Evolutionary conservation across 2,329 filamentous ascomycete genomes (phyloP), one percentile per base, ranked within the genome.

Genomic region (Coniosporium tulheliwenetii): DNA sequence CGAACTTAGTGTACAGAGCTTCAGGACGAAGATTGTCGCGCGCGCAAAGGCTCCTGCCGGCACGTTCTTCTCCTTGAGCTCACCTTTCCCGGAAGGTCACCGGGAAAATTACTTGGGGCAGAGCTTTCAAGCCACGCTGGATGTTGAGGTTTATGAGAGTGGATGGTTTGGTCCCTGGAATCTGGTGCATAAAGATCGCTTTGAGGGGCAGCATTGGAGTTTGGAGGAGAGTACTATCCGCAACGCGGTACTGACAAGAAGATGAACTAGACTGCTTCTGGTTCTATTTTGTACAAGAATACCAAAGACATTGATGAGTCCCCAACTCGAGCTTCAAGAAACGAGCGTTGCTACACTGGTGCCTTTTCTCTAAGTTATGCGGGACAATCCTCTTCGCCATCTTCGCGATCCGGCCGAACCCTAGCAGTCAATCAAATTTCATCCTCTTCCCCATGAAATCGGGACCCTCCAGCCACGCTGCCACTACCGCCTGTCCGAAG

Each of bases 161-260:
- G 47, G 52, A 5, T 59, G 59, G 50, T 55, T 61, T 15, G 50
- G 57, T 3, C 51, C 51, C 26, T 70, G 66, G 66, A 53, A 49
- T 39, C 45, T 61, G 44, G 47, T 65, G 1, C 51, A 54, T 38
- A 55, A 53, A 43, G 63, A 65, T 38, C 49, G 40, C 35, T 69
- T 68, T 45, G 57, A 64, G 38, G 50, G 9, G 63, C 55, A 19
- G 65, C 65, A 51, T 43, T 71, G 42, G 67, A 70, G 44, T 70
- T 69, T 55, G 67, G 66, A 1, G 67, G 63, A 0, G 62, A 50
- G 1, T 70, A 65, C 47, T 69, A 66, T 52, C 58, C 59, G 5
- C 58, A 56, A 26, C 56, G 58, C 35, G 65, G 64, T 2, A 56
- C 48, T 39, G 48, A 55, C 2, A 47, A 61, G 41, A 54, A 55